Evolutionary conservation across 257 asterid species (phyloP).

Genomic region (Verbena officinalis): DNA sequence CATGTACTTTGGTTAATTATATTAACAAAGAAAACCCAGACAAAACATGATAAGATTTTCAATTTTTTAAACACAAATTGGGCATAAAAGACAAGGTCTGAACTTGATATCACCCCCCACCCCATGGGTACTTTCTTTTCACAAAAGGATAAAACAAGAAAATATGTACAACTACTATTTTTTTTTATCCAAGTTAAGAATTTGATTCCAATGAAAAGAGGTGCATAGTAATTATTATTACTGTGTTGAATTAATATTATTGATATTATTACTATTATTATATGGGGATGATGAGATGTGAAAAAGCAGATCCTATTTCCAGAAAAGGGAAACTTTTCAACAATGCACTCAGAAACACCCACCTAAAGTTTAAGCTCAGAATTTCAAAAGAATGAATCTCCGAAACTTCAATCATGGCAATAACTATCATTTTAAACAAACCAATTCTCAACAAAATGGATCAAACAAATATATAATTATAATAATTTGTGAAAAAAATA

Average conservation of each 20-base stretch:
- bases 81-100: slow-evolving; percentile 70
- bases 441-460: too few relatives aligned
- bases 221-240: background rate
- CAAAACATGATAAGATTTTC: slow-evolving; percentile 79
- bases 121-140: slow-evolving; percentile 30
- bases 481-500: background rate
- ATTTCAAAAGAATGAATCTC: slow-evolving; percentile 43
- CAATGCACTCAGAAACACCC: slow-evolving; percentile 39
- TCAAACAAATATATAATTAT: too few relatives aligned
- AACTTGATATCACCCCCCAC: slow-evolving; percentile 58
- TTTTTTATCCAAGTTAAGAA: background rate
- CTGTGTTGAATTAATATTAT: background rate
- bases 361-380: slow-evolving; percentile 41
- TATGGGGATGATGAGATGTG: slow-evolving; percentile 34
- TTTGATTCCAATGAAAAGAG: background rate
- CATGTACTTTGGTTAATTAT: slow-evolving; percentile 50
- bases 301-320: slow-evolving; percentile 57
- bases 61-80: slow-evolving; percentile 63
- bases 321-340: slow-evolving; percentile 50
- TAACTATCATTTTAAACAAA: too few relatives aligned
- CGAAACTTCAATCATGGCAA: slow-evolving; percentile 30
- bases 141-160: slow-evolving; percentile 29
- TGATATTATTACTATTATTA: slow-evolving; percentile 11
- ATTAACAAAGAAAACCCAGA: slow-evolving; percentile 51
- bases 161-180: slow-evolving; percentile 20